Evolutionary conservation across 495 filamentous ascomycete genomes (phyloP), one percentile per base, ranked within the genome.

Genomic region (Terfezia boudieri): DNA sequence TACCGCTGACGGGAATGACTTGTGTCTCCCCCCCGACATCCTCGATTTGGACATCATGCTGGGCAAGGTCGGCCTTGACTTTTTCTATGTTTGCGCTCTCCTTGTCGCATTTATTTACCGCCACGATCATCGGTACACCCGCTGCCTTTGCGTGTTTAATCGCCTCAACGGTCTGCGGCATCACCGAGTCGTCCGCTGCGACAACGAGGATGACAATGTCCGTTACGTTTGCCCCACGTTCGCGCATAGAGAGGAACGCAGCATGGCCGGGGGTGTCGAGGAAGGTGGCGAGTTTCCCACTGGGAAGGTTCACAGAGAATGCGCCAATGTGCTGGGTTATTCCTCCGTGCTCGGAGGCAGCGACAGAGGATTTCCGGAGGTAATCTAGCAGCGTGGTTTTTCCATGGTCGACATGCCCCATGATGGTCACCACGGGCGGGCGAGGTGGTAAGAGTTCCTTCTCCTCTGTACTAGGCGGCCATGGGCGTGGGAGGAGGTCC

Each of bases 281-380:
- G 73, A 99, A 99, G 8, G 92, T 96, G 59, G 96, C 90, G 2
- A 74, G 75, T 67, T 87, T 88, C 23, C 87, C 87, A 6, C 77
- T 77, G 16, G 84, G 81, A 73, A 99, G 77, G 16, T 75, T 74
- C 3, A 96, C 89, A 2, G 84, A 88, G 71, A 99, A 99, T n/a
- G 92, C 92, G 63, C 92, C 92, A 60, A 99, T 99, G 64, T 96
- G 92, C 67, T 99, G 92, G 0, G 92, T 99, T 61, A 99, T 99
- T 41, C 92, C 92, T 55, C 92, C 92, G 60, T 94, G 86, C 65
- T 99, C 92, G 49, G 81, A 77, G 2, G 82, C 84, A 17, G 80
- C 92, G 36, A 96, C 80, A 0, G 86, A 93, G 5, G 86, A 89
- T 59, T 94, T 88, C 11, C 92, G 86, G 36, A 99, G 73, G 71